These are phyloP conservation scores for Xerocomellus chrysenteron DNA, from an alignment of 768 basidiomycete genomes.

Conservation along the genomic window DNA sequence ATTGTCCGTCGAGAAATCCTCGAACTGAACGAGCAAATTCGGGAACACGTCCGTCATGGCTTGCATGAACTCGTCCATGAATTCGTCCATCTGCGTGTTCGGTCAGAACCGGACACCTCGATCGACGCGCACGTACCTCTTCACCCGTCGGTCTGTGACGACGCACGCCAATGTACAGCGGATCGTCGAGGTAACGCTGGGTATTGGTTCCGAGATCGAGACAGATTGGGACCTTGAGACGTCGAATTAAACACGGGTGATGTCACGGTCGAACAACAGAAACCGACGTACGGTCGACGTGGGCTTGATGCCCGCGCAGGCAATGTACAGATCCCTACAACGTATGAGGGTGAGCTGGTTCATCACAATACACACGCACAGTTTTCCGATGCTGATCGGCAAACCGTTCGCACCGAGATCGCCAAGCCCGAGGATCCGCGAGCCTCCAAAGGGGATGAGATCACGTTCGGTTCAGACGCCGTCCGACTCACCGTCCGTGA, in stretches of 20 bases:
- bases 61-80: constrained; percentile 77
- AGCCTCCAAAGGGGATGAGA: constrained; percentile 35
- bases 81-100: constrained; percentile 51
- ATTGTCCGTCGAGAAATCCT: constrained; percentile 77
- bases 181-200: constrained; percentile 61
- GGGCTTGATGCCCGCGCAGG: constrained; percentile 64
- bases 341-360: neutral
- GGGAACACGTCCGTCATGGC: constrained; percentile 67
- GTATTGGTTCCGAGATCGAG: constrained; percentile 80
- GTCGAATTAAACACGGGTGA: neutral
- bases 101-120: neutral
- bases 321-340: constrained; percentile 62
- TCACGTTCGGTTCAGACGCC: neutral
- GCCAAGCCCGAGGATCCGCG: constrained; percentile 71
- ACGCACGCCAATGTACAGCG: constrained; percentile 72
- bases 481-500: constrained; percentile 59
- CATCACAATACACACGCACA: constrained; percentile 40
- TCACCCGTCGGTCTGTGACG: constrained; percentile 45
- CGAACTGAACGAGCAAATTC: constrained; percentile 67
- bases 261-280: neutral
- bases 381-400: constrained; percentile 69
- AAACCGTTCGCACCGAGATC: constrained; percentile 42
- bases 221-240: constrained; percentile 54
- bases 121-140: constrained; percentile 36
- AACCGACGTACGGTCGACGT: constrained; percentile 37